phyloP scores from a whole-genome alignment of 192 early-diverging fungal species.

The Paraglomus occultum region DNA sequence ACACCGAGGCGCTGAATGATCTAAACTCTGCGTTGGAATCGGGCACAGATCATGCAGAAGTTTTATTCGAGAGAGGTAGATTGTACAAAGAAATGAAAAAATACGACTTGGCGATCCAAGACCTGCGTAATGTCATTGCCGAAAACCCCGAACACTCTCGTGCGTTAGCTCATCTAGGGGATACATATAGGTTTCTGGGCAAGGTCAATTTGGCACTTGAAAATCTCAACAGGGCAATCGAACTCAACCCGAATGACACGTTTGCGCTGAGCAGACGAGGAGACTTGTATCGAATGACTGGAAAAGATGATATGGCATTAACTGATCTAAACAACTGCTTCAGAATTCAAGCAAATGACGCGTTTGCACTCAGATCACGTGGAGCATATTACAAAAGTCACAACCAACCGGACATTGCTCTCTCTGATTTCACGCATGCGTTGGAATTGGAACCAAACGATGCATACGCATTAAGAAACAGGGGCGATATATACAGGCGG shows the following conservation, averaged over 20 bases:
- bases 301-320: neutral
- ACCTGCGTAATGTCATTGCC: too few species aligned
- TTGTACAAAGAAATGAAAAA: too few species aligned
- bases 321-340: neutral
- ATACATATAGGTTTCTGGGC: too few species aligned
- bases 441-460: neutral
- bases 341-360: neutral
- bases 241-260: neutral
- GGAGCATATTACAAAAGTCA: neutral
- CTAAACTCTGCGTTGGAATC: too few species aligned
- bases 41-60: too few species aligned
- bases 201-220: neutral
- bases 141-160: too few species aligned
- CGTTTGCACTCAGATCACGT: slow-evolving; percentile 6
- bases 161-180: too few species aligned
- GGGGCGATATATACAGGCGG: neutral
- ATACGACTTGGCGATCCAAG: too few species aligned
- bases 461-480: neutral
- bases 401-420: neutral
- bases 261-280: slow-evolving; percentile 14
- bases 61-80: too few species aligned
- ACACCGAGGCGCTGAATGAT: too few species aligned
- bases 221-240: neutral
- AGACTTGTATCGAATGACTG: neutral
- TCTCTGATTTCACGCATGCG: neutral